Conservation (phyloP, 2,329 filamentous ascomycete genomes). For the Westerdykella ornata region DNA sequence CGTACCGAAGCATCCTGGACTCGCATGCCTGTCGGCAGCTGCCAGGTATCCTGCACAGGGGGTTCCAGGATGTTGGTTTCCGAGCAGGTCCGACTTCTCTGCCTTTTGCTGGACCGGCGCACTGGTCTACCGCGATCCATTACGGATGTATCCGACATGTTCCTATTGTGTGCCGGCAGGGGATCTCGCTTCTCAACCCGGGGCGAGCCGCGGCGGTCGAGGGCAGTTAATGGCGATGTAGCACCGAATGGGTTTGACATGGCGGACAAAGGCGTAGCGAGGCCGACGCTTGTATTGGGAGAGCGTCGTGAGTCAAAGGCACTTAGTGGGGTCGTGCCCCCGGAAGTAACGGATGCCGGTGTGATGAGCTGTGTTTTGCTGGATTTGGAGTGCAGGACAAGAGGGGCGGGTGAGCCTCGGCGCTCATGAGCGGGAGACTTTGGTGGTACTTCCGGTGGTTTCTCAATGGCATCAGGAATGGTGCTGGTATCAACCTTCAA, state of each 20-base stretch:
- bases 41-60: conserved; percentile 28
- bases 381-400: conserved; percentile 26
- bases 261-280: conserved; percentile 28
- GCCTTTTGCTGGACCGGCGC: conserved; percentile 26
- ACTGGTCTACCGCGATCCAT: conserved; percentile 36
- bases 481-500: conserved; percentile 30
- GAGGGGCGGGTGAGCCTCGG: conserved; percentile 31
- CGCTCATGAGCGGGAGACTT: conserved; percentile 32
- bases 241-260: conserved; percentile 29
- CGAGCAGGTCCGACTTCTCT: conserved; percentile 29
- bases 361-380: conserved; percentile 29
- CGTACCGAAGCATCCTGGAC: conserved; percentile 29
- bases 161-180: conserved; percentile 26
- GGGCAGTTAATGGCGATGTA: conserved; percentile 23
- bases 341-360: conserved; percentile 23
- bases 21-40: conserved; percentile 34
- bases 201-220: conserved; percentile 26
- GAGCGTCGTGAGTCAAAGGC: conserved; percentile 28
- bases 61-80: conserved; percentile 24
- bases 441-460: conserved; percentile 33
- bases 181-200: conserved; percentile 29
- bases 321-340: conserved; percentile 21
- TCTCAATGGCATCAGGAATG: conserved; percentile 15
- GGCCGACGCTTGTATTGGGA: conserved; percentile 21
- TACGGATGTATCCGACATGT: conserved; percentile 35